These are phyloP conservation scores for Trichoderma lentiforme DNA, from an alignment of 2,329 filamentous ascomycete species.

Conservation along the genomic window DNA sequence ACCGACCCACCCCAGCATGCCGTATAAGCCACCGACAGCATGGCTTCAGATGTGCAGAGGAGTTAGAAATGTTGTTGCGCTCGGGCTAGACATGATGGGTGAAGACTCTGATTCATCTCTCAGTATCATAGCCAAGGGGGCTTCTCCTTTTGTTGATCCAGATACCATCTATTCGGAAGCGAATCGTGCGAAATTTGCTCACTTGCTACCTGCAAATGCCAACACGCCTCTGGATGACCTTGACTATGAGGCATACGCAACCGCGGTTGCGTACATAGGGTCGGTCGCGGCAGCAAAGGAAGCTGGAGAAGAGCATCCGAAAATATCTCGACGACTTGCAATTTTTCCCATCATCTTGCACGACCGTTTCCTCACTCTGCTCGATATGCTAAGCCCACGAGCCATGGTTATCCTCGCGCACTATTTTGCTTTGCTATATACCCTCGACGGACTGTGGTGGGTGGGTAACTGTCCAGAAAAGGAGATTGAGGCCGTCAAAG, in stretches of 20 bases:
- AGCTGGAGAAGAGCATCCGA: slow-evolving; percentile 15
- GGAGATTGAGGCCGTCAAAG: slow-evolving; percentile 18
- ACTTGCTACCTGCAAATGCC: neutral
- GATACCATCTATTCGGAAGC: neutral
- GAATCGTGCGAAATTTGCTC: neutral
- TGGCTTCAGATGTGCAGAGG: neutral
- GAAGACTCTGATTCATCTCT: neutral
- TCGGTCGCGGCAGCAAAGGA: slow-evolving; percentile 18
- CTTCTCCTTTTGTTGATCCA: neutral
- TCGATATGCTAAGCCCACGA: slow-evolving; percentile 16
- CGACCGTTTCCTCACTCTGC: slow-evolving; percentile 17
- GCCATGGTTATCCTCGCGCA: slow-evolving; percentile 23
- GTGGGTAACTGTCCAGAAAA: neutral
- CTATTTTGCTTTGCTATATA: slow-evolving; percentile 19
- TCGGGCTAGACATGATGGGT: neutral
- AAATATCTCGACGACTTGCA: slow-evolving; percentile 17
- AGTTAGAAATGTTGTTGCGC: neutral
- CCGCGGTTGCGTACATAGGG: slow-evolving; percentile 18
- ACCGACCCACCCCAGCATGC: neutral
- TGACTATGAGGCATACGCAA: slow-evolving; percentile 18
- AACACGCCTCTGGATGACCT: neutral
- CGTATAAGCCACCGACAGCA: neutral
- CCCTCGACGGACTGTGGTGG: slow-evolving; percentile 13
- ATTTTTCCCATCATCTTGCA: slow-evolving; percentile 21
- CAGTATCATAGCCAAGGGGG: neutral